A percentile compares a stretch with the other conserved stretches of the same genome.
Evolutionary conservation across 1,284 basidiomycete genomes (phyloP).

Genomic region (Peniophora sp.): DNA sequence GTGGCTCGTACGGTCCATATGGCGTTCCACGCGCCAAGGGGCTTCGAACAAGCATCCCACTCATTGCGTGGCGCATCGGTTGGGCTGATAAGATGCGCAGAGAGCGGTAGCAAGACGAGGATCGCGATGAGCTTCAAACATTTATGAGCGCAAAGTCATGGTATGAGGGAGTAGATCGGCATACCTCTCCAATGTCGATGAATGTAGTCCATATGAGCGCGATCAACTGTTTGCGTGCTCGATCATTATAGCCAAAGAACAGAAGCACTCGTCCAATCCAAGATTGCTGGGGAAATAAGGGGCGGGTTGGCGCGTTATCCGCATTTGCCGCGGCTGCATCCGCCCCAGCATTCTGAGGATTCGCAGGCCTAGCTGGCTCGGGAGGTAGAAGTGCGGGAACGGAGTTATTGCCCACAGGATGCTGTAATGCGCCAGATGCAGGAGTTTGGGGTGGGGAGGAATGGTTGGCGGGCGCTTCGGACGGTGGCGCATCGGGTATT

Average conservation of each 20-base stretch:
- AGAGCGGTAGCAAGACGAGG: slow-evolving; percentile 43
- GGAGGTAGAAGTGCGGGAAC: neutral
- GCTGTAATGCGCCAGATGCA: too few relatives aligned
- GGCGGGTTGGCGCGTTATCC: neutral
- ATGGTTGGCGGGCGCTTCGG: too few relatives aligned
- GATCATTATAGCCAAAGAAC: slow-evolving; percentile 53
- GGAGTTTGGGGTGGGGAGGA: too few relatives aligned
- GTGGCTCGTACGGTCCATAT: slow-evolving; percentile 58
- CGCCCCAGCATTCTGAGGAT: too few relatives aligned
- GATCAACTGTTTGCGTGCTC: slow-evolving; percentile 48
- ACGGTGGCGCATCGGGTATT: too few relatives aligned
- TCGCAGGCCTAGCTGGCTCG: too few relatives aligned
- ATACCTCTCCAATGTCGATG: slow-evolving; percentile 54
- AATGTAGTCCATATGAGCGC: slow-evolving; percentile 44
- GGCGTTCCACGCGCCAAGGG: slow-evolving; percentile 63
- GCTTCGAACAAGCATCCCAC: slow-evolving; percentile 59
- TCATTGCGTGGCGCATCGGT: slow-evolving; percentile 37
- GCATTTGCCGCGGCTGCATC: too few relatives aligned
- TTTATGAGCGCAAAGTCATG: neutral
- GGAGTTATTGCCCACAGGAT: too few relatives aligned
- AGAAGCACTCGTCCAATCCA: slow-evolving; percentile 23
- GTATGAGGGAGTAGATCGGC: slow-evolving; percentile 9
- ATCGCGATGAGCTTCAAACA: slow-evolving; percentile 43
- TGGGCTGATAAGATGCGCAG: slow-evolving; percentile 43
- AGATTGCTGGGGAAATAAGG: neutral